Percentiles rank a stretch among this genome's conserved stretches.
These are phyloP conservation scores for Pyrenopolyporus hunteri DNA, from an alignment of 495 filamentous ascomycete genomes.

Conservation along the genomic window DNA sequence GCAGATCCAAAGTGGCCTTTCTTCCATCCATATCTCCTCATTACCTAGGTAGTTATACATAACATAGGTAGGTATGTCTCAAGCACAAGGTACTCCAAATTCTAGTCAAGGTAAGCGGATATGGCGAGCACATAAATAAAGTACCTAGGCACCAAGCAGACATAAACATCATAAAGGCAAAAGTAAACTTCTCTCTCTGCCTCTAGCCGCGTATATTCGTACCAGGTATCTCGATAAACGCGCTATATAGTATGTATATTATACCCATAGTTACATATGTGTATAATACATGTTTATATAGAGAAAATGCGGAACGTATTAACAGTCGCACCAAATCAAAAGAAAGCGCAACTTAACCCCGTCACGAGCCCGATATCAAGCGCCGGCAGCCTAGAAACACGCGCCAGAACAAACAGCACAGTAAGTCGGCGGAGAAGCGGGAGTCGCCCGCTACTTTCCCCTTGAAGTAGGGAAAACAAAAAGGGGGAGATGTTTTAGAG, in stretches of 20 bases:
- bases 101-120: too few relatives aligned
- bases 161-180: too few relatives aligned
- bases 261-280: neutral
- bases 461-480: neutral
- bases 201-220: too few relatives aligned
- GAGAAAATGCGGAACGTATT: neutral
- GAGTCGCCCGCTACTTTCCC: slow-evolving; percentile 12
- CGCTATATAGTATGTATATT: slow-evolving; percentile 17
- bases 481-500: too few relatives aligned
- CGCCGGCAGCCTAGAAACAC: slow-evolving; percentile 8
- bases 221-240: slow-evolving; percentile 2
- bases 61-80: too few relatives aligned
- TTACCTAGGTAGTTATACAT: too few relatives aligned
- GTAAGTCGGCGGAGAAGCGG: neutral
- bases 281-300: neutral
- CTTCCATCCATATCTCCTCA: too few relatives aligned
- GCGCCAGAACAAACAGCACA: slow-evolving; percentile 2
- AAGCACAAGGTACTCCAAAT: too few relatives aligned
- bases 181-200: too few relatives aligned
- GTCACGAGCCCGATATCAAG: slow-evolving; percentile 15
- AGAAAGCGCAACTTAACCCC: neutral
- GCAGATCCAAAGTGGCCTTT: too few relatives aligned
- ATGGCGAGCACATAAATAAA: too few relatives aligned
- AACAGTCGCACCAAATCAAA: neutral
- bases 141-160: too few relatives aligned